These are phyloP conservation scores for Nakataea oryzae DNA, from an alignment of 2,329 filamentous ascomycete species.

Conservation along the genomic window DNA sequence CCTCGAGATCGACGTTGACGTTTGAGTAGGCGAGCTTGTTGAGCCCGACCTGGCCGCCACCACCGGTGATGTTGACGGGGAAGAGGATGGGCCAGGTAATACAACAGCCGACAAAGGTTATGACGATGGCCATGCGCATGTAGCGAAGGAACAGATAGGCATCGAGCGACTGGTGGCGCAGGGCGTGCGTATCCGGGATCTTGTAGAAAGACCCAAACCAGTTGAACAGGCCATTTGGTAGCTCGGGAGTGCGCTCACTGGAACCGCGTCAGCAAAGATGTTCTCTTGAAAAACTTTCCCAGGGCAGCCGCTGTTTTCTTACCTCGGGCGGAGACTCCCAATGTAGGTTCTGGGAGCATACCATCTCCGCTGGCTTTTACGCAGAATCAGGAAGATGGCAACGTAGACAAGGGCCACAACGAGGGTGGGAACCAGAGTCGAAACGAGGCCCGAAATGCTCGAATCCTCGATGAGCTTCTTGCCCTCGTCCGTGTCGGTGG, in stretches of 20 bases:
- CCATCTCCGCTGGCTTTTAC: conserved; percentile 32
- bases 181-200: conserved; percentile 64
- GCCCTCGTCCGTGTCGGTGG: neutral
- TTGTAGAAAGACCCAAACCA: conserved; percentile 61
- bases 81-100: conserved; percentile 83
- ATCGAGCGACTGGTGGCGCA: conserved; percentile 88
- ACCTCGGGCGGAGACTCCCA: conserved; percentile 32
- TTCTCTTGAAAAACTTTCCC: neutral
- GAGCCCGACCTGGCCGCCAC: conserved; percentile 52
- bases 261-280: neutral
- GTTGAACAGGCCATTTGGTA: conserved; percentile 52
- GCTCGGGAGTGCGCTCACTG: conserved; percentile 46
- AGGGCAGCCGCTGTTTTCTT: neutral
- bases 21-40: conserved; percentile 75
- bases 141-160: conserved; percentile 87
- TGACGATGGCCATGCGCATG: conserved; percentile 62
- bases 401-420: conserved; percentile 28
- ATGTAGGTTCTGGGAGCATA: conserved; percentile 41
- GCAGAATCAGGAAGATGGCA: conserved; percentile 31
- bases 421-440: conserved; percentile 29
- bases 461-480: conserved; percentile 8
- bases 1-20: conserved; percentile 38
- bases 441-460: conserved; percentile 22
- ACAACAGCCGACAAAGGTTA: conserved; percentile 72
- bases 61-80: conserved; percentile 79